These are phyloP conservation scores for Isoetes engelmannii DNA, from an alignment of 83 land plant genomes.

Conservation along the genomic window DNA sequence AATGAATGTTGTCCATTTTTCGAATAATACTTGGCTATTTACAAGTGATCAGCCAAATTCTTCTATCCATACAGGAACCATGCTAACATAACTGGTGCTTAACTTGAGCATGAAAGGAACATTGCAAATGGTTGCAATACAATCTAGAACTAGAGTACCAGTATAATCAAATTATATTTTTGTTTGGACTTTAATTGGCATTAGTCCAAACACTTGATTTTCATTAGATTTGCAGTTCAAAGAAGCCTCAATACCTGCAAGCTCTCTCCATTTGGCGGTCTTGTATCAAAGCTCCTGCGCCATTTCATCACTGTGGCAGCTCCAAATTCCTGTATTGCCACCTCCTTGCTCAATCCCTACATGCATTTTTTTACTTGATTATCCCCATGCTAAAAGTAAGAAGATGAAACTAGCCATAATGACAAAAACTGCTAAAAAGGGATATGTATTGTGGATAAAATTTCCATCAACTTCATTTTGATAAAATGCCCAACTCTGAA, in stretches of 20 bases:
- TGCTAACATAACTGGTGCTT: no score
- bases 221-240: no score
- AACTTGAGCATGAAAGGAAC: no score
- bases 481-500: no score
- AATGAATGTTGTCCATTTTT: no score
- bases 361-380: not conserved
- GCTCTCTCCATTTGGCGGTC: conserved; percentile 51
- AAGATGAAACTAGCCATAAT: not conserved
- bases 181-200: not conserved
- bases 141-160: no score
- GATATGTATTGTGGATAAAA: no score
- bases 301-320: conserved; percentile 35
- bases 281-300: conserved; percentile 44
- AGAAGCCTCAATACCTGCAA: conserved; percentile 26
- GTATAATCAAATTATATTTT: not conserved
- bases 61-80: no score
- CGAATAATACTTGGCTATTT: no score
- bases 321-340: conserved; percentile 38
- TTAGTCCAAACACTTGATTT: not conserved
- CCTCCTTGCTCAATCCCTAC: conserved; percentile 42
- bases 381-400: not conserved
- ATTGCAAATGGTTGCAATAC: no score
- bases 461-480: no score
- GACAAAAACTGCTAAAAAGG: not conserved
- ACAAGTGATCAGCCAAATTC: no score